Base-by-base conservation (phyloP, 306 rosid genomes). In the Echinosophora koreensis region DNA sequence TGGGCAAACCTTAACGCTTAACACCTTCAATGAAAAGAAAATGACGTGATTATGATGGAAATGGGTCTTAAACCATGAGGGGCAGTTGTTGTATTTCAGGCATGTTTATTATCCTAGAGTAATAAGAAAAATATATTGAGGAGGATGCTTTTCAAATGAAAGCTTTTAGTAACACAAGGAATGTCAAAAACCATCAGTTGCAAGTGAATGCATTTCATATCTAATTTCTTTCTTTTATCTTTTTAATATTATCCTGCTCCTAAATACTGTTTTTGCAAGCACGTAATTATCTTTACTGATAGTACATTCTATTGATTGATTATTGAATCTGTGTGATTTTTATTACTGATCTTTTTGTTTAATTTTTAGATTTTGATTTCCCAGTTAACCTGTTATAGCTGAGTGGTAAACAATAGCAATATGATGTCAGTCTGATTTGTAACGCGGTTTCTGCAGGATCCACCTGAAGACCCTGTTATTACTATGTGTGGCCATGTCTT, bases 401-500 rank as follows among this genome's bases (percentile, higher is more conserved):
- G 28, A 71, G 71, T 64, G 18, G 54, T 28, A 65, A 73, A 32
- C 69, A 17, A 11, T 75, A 71, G 37, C 10, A 1, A 57, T 82
- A 41, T 38, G 35, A 16, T 57, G 30, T 80, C 56, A 39, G 47
- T 42, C 81, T 87, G 80, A 90, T 66, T 32, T 78, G 17, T 41
- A 38, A 35, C 73, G 54, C 79, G 84, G 16, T 69, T 87, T 86
- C 85, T 80, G 80, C 92, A 95, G 99, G 99, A 95, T 76, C 80
- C 96, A 50, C 97, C 97, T 15, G 97, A 92, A 63, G 85, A 87
- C 71, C 89, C 98, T 65, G 96, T 92, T 84, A 86, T 92, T 74
- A 90, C 98, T 0, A 85, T 89, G 93, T 95, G 99, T 77, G 88
- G 97, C 71, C 99, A 95, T 86, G 96, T 92, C 77, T 92, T 91